Conservation (phyloP, 1,284 basidiomycete species). For the Tilletia horrida region DNA sequence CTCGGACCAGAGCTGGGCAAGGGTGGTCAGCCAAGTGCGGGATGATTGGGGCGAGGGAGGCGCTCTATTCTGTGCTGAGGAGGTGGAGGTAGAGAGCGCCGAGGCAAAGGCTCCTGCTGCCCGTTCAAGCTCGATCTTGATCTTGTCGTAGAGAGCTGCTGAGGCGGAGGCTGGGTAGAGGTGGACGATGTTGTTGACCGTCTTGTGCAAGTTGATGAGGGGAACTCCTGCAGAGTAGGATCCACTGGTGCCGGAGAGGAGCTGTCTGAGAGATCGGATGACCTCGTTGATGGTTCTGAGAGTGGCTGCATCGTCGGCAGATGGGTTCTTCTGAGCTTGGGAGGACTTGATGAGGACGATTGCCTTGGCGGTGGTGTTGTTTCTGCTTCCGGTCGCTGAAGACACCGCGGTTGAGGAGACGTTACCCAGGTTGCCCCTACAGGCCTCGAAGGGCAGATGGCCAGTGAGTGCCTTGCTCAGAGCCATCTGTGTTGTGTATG, state of each 20-base stretch:
- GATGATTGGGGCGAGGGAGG: constrained; percentile 22
- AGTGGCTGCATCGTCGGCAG: background rate
- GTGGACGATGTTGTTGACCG: background rate
- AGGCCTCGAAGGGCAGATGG: constrained; percentile 8
- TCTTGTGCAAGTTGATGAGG: background rate
- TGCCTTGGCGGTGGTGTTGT: background rate
- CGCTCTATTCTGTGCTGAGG: background rate
- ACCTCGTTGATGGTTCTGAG: background rate
- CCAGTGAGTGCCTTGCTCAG: background rate
- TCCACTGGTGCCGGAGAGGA: background rate
- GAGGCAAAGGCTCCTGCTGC: constrained; percentile 30
- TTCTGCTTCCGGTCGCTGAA: background rate
- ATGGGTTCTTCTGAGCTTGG: background rate
- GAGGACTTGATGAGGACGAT: background rate
- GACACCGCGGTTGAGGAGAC: background rate
- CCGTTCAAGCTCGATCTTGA: constrained; percentile 46
- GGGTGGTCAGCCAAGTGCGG: constrained; percentile 31
- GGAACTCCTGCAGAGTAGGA: background rate
- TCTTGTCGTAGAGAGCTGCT: constrained; percentile 35
- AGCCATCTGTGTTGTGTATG: background rate
- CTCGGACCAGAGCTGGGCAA: constrained; percentile 33
- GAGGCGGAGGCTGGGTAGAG: background rate
- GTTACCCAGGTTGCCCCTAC: background rate
- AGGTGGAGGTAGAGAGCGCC: constrained; percentile 26
- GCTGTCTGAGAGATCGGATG: background rate